phyloP scores from a whole-genome alignment of 768 basidiomycete species.

The Kwoniella botswanensis region DNA sequence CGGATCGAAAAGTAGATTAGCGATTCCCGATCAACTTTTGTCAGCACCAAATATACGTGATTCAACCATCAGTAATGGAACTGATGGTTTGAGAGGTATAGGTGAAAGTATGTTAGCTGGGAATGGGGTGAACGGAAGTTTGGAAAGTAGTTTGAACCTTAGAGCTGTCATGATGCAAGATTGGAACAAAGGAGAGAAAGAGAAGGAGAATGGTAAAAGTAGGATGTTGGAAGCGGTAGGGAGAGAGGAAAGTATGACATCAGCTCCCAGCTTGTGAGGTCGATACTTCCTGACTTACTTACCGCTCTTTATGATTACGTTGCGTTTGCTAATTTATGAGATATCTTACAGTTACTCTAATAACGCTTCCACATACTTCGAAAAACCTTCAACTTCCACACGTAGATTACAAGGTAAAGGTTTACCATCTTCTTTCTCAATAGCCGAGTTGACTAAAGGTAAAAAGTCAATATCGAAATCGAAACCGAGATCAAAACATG shows the following conservation, averaged over 20 bases:
- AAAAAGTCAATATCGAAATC: background rate
- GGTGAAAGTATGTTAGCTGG: constrained; percentile 11
- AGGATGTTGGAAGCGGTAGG: constrained; percentile 18
- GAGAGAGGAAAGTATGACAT: constrained; percentile 20
- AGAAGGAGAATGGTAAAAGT: background rate
- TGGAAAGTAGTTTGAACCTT: constrained; percentile 15
- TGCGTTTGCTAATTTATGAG: too few relatives aligned
- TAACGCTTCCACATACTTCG: constrained; percentile 21
- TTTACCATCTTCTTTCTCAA: constrained; percentile 14
- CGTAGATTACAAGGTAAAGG: constrained; percentile 19
- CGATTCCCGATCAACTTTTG: constrained; percentile 13
- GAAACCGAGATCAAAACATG: background rate
- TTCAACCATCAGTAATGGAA: background rate
- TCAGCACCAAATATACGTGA: background rate
- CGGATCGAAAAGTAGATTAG: constrained; percentile 19
- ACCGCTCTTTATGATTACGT: too few relatives aligned
- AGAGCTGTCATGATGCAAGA: constrained; percentile 14
- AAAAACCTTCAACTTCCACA: constrained; percentile 4
- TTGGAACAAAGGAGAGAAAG: background rate
- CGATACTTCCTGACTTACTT: background rate
- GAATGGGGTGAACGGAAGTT: background rate
- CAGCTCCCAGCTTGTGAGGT: constrained; percentile 26
- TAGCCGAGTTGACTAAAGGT: constrained; percentile 14
- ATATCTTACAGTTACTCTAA: constrained; percentile 20
- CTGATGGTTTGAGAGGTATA: constrained; percentile 3